Base-by-base conservation (phyloP, 1,139 yeast species). In the Entelexis sorbosivorans region DNA sequence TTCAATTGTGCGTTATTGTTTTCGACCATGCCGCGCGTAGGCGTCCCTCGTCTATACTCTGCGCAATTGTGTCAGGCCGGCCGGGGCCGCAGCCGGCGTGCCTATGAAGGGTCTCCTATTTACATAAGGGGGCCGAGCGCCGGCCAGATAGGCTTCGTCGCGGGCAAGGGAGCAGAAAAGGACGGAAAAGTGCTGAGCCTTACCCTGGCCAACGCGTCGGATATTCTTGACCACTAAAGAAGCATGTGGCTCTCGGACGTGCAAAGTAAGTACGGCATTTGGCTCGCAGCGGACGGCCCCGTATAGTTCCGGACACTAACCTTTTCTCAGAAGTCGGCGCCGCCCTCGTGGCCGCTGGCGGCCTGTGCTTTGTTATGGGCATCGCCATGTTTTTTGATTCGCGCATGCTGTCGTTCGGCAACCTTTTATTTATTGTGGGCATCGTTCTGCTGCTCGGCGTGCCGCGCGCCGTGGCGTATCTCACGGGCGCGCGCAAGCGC, bases 381-480 rank as follows among this genome's bases (percentile, higher is more conserved):
- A 75, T 91, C 42, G 64, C 88, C 64, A 78, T 96, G 28, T 80
- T 91, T 58, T 91, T 91, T 64, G 97, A 91, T 65, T 75, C 95
- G 10, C 93, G 94, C 1, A 73, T 91, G 46, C 73, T 91, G 55
- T 96, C 96, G 2, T 75, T 91, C 64, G 96, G 96, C 26, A 89
- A 89, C 69, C 63, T 73, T 5, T 68, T 89, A 40, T 89, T 91
- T 64, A 73, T 91, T 22, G 76, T 82, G 32, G 98, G 98, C 17
- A 75, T 91, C 22, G 73, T 84, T 24, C 72, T 91, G 51, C 84
- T 91, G 58, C 88, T 91, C 52, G 98, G 98, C 0, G 82, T 89
- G 4, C 85, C 82, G 57, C 81, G 91, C 63, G 85, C 98, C 0
- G 63, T 84, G 11, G 74, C 79, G 17, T 91, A 89, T 66, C 89